A percentile compares a stretch with the other conserved stretches of the same genome.
These are phyloP conservation scores for Thymus quinquecostatus DNA, from an alignment of 257 asterid species.

Conservation along the genomic window DNA sequence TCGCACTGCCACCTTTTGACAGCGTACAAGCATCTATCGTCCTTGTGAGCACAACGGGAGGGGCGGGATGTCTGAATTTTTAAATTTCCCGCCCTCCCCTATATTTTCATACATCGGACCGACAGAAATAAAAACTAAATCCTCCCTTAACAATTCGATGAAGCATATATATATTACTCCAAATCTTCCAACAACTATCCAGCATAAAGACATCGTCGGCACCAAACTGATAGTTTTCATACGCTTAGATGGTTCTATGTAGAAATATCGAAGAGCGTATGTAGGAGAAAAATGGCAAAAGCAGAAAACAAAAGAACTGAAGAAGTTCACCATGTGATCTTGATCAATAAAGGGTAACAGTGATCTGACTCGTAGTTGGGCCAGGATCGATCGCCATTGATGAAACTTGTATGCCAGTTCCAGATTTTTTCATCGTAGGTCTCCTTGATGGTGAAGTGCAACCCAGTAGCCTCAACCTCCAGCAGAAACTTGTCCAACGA, in stretches of 20 bases:
- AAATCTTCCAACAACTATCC: background rate
- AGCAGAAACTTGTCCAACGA: constrained; percentile 77
- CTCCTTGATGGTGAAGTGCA: constrained; percentile 64
- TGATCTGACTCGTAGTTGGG: constrained; percentile 86
- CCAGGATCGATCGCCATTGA: constrained; percentile 48
- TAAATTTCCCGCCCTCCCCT: too few species aligned
- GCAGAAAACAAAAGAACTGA: too few species aligned
- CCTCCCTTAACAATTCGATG: background rate
- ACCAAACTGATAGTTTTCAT: constrained; percentile 12
- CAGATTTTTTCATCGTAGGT: constrained; percentile 31
- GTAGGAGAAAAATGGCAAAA: constrained; percentile 16
- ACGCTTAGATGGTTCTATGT: constrained; percentile 13
- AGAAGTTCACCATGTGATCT: constrained; percentile 47
- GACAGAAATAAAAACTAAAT: too few species aligned
- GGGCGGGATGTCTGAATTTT: too few species aligned
- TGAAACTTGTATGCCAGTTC: too few species aligned
- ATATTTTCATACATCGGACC: too few species aligned
- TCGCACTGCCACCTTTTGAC: too few species aligned
- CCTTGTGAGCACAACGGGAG: too few species aligned
- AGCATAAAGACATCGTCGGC: background rate
- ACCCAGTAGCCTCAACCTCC: constrained; percentile 55
- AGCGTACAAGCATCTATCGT: too few species aligned
- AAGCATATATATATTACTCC: constrained; percentile 8
- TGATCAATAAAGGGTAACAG: constrained; percentile 83
- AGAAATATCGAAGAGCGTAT: background rate